phyloP scores from a whole-genome alignment of 371 early-diverging fungal genomes.

The Mortierella sp. region DNA sequence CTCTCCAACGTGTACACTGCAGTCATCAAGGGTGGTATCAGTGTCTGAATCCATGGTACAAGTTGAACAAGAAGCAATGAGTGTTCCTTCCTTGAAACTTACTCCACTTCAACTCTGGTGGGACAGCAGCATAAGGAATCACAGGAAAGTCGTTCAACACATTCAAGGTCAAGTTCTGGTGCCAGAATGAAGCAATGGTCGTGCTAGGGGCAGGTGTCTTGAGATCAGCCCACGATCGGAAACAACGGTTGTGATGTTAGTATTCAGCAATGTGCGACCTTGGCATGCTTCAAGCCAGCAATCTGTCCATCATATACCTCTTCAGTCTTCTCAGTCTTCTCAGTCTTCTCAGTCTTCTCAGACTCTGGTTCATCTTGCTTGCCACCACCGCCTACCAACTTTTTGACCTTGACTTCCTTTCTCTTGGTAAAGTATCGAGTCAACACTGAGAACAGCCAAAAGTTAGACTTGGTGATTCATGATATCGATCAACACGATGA shows the following conservation, averaged over 20 bases:
- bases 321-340: constrained; percentile 19
- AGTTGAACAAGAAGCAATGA: not conserved
- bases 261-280: no score
- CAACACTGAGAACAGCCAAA: constrained; percentile 54
- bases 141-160: constrained; percentile 64
- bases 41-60: constrained; percentile 20
- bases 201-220: constrained; percentile 48
- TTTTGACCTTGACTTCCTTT: constrained; percentile 72
- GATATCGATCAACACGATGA: no score
- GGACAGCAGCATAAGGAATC: constrained; percentile 62
- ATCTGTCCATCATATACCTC: constrained; percentile 22
- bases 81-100: constrained; percentile 28
- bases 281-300: not conserved
- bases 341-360: no score
- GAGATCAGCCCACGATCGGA: not conserved
- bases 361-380: constrained; percentile 55
- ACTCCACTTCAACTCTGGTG: constrained; percentile 65
- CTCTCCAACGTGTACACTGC: constrained; percentile 60
- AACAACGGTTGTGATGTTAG: not conserved
- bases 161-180: constrained; percentile 82
- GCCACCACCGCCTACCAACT: constrained; percentile 60
- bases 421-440: constrained; percentile 76
- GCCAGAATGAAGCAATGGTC: constrained; percentile 86
- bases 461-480: not conserved
- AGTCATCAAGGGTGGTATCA: not conserved